Evolutionary conservation across 2,329 filamentous ascomycete genomes (phyloP), one percentile per base, ranked within the genome.

Genomic region (Coleophoma crateriformis): DNA sequence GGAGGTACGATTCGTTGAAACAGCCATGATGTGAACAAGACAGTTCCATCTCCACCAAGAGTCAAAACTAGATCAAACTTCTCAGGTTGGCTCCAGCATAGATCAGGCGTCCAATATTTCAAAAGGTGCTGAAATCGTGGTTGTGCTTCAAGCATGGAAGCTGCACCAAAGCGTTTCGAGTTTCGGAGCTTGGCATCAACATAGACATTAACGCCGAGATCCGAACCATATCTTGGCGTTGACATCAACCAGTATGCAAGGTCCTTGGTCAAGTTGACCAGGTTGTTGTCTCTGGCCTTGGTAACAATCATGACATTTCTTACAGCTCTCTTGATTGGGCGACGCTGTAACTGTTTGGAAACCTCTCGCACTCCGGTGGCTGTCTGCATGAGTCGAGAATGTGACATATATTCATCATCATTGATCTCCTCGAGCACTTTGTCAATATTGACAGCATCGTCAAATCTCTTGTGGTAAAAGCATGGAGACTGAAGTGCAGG

Each of bases 231-330:
- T 44, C 94, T 83, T 12, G 94, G 90, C 3, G 90, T 96, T 53
- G 79, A 81, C 52, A 99, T 79, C 33, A 99, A 77, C 90, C 92
- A 99, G 58, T 85, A 81, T 11, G 92, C 77, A 51, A 99, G 74
- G 66, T 99, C 90, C 51, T 88, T 81, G 2, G 94, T 99, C 58
- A 96, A 76, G 58, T 87, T 81, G 33, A 99, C 92, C 14, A 99
- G 78, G 59, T 89, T 84, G 64, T 99, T 97, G 71, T 99, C 94
- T 55, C 94, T 84, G 19, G 94, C 94, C 71, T 97, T 99, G 54
- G 94, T 99, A 56, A 99, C 89, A 62, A 99, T 96, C 94, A 99
- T 97, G 63, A 99, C 82, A 66, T 90, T 96, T 63, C 82, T 84
- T 43, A 99, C 91, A 11, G 91, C 91, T 58, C 91, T 85, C 70